phyloP scores from a whole-genome alignment of 805 yeast genomes.

The Blastobotrys muscicola region DNA sequence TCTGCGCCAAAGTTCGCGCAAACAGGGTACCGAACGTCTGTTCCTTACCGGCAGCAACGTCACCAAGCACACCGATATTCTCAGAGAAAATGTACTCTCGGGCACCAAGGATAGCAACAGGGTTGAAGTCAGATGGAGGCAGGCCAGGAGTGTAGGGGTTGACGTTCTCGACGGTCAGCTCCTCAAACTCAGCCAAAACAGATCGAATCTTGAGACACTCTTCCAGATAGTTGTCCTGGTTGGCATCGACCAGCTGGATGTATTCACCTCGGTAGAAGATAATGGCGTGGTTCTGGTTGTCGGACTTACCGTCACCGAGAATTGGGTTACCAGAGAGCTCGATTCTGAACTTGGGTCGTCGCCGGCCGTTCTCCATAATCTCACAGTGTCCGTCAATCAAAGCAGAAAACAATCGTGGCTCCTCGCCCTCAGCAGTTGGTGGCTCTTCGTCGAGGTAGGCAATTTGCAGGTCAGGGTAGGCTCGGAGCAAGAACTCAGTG shows the following conservation, averaged over 20 bases:
- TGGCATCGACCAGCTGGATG: constrained; percentile 72
- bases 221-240: constrained; percentile 74
- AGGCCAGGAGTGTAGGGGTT: constrained; percentile 52
- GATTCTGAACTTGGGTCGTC: constrained; percentile 54
- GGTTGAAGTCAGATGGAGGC: constrained; percentile 28
- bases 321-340: constrained; percentile 72
- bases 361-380: constrained; percentile 45
- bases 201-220: constrained; percentile 73
- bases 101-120: constrained; percentile 78
- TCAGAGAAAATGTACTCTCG: constrained; percentile 79
- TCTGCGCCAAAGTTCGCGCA: constrained; percentile 71
- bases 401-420: constrained; percentile 44
- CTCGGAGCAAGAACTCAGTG: constrained; percentile 53
- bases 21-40: constrained; percentile 81
- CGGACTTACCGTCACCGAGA: constrained; percentile 78
- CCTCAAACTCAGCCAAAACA: constrained; percentile 70
- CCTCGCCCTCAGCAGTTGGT: constrained; percentile 34
- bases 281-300: constrained; percentile 70
- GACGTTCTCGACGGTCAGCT: constrained; percentile 31
- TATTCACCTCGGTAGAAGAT: constrained; percentile 74
- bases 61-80: constrained; percentile 73
- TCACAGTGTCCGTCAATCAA: constrained; percentile 66
- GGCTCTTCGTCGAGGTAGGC: constrained; percentile 94
- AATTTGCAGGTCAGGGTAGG: constrained; percentile 65
- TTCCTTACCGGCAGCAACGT: constrained; percentile 82